phyloP scores from a whole-genome alignment of 2,329 filamentous ascomycete species.

The Penicillium occitanis region DNA sequence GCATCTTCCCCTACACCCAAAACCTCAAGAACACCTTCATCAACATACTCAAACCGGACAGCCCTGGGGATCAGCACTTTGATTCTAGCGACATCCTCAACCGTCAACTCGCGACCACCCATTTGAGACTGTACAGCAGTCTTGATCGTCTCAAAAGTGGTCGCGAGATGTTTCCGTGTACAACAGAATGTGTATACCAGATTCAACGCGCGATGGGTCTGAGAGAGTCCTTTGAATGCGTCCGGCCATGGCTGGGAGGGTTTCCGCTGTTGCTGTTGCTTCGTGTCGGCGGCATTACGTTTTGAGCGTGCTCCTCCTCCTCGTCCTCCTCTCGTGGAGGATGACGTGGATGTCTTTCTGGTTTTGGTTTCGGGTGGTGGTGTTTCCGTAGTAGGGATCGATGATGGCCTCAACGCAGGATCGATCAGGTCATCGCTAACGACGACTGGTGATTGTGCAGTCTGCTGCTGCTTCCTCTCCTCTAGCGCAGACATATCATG shows the following conservation, averaged over 20 bases:
- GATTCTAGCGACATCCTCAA: slow-evolving; percentile 81
- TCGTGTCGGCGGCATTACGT: not conserved
- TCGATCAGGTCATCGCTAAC: slow-evolving; percentile 13
- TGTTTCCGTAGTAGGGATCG: not conserved
- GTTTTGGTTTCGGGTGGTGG: not conserved
- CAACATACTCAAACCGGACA: slow-evolving; percentile 81
- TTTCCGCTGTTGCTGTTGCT: slow-evolving; percentile 20
- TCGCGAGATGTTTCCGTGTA: slow-evolving; percentile 86
- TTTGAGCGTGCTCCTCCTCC: slow-evolving; percentile 5
- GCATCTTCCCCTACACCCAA: slow-evolving; percentile 68
- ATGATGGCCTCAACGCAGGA: slow-evolving; percentile 3
- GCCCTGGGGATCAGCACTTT: slow-evolving; percentile 73
- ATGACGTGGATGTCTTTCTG: not conserved
- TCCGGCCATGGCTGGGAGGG: slow-evolving; percentile 67
- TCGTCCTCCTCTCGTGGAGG: not conserved
- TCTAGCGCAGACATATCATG: slow-evolving; percentile 2
- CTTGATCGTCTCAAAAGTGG: slow-evolving; percentile 86
- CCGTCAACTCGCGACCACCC: slow-evolving; percentile 61
- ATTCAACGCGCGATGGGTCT: slow-evolving; percentile 81
- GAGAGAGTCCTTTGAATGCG: slow-evolving; percentile 68
- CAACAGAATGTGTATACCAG: slow-evolving; percentile 93
- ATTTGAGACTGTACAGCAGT: slow-evolving; percentile 81
- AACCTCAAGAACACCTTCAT: slow-evolving; percentile 78
- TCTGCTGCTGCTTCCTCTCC: not conserved
- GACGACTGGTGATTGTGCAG: not conserved